These are phyloP conservation scores for Arthrobotrys megalospora DNA, from an alignment of 2,329 filamentous ascomycete genomes.

Conservation along the genomic window DNA sequence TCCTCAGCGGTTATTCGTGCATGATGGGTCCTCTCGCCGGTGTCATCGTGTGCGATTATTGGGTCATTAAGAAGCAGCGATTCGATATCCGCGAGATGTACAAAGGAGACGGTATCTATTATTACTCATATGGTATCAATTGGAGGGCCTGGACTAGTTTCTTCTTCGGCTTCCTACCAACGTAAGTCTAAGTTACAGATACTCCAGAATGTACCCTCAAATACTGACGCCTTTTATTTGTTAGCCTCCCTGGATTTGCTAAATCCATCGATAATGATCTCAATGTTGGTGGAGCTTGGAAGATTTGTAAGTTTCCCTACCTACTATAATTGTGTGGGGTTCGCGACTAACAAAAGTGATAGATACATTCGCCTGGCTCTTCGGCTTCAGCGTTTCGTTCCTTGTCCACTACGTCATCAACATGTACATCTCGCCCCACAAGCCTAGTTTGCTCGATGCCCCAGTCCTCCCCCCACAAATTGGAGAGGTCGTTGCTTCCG, in stretches of 20 bases:
- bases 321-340: conserved; percentile 3
- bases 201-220: not conserved
- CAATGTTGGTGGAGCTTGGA: conserved; percentile 68
- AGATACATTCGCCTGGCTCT: conserved; percentile 69
- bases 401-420: conserved; percentile 68
- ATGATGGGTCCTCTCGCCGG: conserved; percentile 69
- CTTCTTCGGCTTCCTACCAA: conserved; percentile 65
- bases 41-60: conserved; percentile 69
- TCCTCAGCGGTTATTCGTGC: conserved; percentile 67
- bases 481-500: conserved; percentile 57
- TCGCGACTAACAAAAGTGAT: conserved; percentile 62
- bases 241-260: conserved; percentile 67
- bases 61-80: conserved; percentile 67
- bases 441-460: conserved; percentile 46
- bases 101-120: conserved; percentile 68
- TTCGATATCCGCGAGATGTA: conserved; percentile 69
- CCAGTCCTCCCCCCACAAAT: conserved; percentile 57
- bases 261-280: conserved; percentile 67
- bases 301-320: conserved; percentile 62
- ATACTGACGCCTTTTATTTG: conserved; percentile 53
- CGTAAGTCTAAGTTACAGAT: conserved; percentile 45
- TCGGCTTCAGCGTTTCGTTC: conserved; percentile 67
- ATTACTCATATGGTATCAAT: conserved; percentile 66
- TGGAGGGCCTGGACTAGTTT: conserved; percentile 66
- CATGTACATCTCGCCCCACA: conserved; percentile 67